Evolutionary conservation across 23 red algal species (phyloP), one percentile per base, ranked within the genome.

Genomic region (Agarophyton chilense): DNA sequence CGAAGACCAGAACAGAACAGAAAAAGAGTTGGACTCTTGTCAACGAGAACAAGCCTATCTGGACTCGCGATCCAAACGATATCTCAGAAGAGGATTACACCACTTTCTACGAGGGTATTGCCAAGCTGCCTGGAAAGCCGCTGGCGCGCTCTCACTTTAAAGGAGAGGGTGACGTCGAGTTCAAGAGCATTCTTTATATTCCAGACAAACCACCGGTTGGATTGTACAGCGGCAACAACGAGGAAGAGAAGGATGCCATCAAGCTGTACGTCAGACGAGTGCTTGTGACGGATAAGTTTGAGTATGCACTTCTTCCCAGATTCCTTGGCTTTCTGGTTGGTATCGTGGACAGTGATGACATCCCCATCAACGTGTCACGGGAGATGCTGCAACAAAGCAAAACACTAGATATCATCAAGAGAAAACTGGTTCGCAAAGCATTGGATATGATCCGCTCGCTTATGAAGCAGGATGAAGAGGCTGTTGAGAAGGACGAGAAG

Each of bases 81-180:
- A 77, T 98, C 22, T 83, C 83, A 9, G 71, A 91, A 33, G 91
- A 98, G 39, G 96, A 98, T 49, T 98, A 98, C 79, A 73, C 47
- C 25, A 52, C 52, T 0, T 98, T 98, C 43, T 98, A 82, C 26
- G 77, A 96, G 25, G 64, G 58, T 31, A 77, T 95, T 44, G 77
- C 84, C 54, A 86, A 86, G 52, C 21, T 84, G 49, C 81, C 78
- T 0, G 93, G 86, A 42, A 70, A 74, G 33, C 93, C 94, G 4
- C 21, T 94, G 35, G 85, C 83, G 13, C 79, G 82, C 44, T 60
- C 96, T 10, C 96, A 98, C 79, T 98, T 98, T 38, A 92, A 87
- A 25, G 96, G 83, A 16, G 96, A 98, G 86, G 96, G 96, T 60
- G 96, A 98, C 29, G 87, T 98, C 19, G 91, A 98, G 43, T 98